Base-by-base conservation (phyloP, 1,284 basidiomycete genomes). In the Apiotrichum sp. region DNA sequence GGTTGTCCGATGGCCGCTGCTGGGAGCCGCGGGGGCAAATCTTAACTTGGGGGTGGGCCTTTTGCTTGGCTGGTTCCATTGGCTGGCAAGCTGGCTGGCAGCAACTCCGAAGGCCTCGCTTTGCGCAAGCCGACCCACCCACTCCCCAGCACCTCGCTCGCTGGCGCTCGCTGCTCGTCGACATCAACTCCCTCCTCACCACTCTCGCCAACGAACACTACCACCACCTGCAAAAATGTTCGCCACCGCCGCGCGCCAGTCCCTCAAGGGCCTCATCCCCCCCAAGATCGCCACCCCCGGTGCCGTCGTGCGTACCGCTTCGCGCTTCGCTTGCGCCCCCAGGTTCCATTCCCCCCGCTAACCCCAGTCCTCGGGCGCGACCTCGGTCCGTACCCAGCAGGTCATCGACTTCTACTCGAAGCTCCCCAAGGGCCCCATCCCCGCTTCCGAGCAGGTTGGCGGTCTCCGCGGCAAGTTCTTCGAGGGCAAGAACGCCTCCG, bases 381-480 rank as follows among this genome's bases (percentile, higher is more conserved):
- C 72, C 60, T 88, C 86, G 55, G 84, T 83, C 53, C 85, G 87
- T 65, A 88, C 95, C 56, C 81, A 84, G 57, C 84, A 85, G 41
- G 87, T 96, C 71, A 90, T 96, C 63, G 84, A 87, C 71, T 96
- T 96, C 78, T 97, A 97, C 82, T 92, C 89, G 65, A 89, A 88
- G 75, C 82, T 97, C 49, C 93, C 92, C 65, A 81, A 81, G 71
- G 80, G 80, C 50, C 66, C 83, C 50, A 83, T 85, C 50, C 80
- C 88, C n/a, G 74, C 82, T 49, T 78, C 82, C 10, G 79, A 83
- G 48, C 77, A 80, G 56, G 71, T 79, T n/a, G 87, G 88, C 32
- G 78, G 79, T 39, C 78, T 93, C 71, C 89, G 90, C 75, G 87
- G 75, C 52, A 80, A 85, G 48, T 90, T 80, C 78, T 92, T 93